phyloP scores from a whole-genome alignment of 345 rosid genomes.

The Euphorbia lathyris region DNA sequence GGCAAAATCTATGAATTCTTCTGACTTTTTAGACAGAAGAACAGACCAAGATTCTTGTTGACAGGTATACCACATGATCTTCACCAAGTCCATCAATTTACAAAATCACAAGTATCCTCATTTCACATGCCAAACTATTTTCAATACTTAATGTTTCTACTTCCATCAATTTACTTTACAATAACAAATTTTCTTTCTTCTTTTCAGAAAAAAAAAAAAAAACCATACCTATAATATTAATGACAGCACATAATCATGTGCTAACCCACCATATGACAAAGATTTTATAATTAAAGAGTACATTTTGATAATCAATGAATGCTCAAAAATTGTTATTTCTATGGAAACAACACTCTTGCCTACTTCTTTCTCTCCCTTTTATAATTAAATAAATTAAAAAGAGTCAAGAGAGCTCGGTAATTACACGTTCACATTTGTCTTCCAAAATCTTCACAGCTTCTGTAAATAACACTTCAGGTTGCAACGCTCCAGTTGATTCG shows the following conservation, averaged over 20 bases:
- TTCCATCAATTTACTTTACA: background rate
- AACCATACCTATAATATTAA: background rate
- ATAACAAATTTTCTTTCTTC: too few relatives aligned
- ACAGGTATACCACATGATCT: background rate
- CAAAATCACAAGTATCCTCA: background rate
- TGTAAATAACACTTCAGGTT: conserved; percentile 75
- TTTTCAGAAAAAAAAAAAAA: too few relatives aligned
- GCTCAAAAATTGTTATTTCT: conserved; percentile 8
- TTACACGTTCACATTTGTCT: conserved; percentile 70
- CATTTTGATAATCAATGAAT: background rate
- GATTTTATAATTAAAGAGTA: background rate
- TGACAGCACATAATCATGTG: background rate
- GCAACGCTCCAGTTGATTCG: conserved; percentile 83
- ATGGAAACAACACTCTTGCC: background rate
- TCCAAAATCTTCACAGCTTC: conserved; percentile 93
- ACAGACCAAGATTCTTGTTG: conserved; percentile 1
- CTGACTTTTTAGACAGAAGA: background rate
- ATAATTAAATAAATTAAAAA: background rate
- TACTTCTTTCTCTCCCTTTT: background rate
- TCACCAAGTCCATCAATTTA: background rate
- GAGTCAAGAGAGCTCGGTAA: conserved; percentile 63
- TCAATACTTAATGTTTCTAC: background rate
- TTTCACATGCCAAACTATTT: background rate
- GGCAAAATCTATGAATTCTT: background rate
- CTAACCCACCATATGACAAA: background rate